These are phyloP conservation scores for Dothideomycetes sp. DNA, from an alignment of 2,329 filamentous ascomycete genomes.

Conservation along the genomic window DNA sequence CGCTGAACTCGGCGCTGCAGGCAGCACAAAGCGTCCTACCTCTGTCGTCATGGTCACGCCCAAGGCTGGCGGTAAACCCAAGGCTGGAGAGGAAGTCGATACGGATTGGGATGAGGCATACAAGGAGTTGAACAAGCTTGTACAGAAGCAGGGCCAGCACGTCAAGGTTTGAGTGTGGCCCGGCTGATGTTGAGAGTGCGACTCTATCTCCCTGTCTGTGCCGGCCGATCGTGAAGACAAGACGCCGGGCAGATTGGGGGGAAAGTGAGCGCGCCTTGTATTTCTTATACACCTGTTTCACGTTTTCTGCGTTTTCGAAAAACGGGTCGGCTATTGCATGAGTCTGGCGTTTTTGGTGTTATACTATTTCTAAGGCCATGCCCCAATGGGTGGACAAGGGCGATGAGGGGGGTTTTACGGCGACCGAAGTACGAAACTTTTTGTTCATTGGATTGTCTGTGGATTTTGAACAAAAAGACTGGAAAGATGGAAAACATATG, in stretches of 20 bases:
- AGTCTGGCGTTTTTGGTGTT: not conserved
- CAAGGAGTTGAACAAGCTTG: constrained; percentile 46
- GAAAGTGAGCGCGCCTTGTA: too few species aligned
- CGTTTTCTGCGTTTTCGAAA: not conserved
- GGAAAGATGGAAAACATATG: too few species aligned
- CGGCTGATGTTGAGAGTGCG: too few species aligned
- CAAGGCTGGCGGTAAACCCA: constrained; percentile 39
- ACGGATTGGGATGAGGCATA: constrained; percentile 32
- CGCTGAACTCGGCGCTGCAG: constrained; percentile 85
- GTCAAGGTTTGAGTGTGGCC: constrained; percentile 40
- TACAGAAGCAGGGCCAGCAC: constrained; percentile 46
- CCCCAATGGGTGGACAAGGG: not conserved
- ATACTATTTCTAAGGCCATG: too few species aligned
- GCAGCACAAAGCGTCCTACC: constrained; percentile 90
- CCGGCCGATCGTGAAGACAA: too few species aligned
- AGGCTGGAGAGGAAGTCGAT: constrained; percentile 33
- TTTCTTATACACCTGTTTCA: too few species aligned
- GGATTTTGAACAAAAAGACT: too few species aligned
- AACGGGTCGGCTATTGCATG: not conserved
- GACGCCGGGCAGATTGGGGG: too few species aligned
- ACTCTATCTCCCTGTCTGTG: too few species aligned
- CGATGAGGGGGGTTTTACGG: not conserved
- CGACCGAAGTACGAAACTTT: too few species aligned
- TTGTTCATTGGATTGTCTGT: too few species aligned
- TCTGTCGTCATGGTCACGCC: constrained; percentile 78